Base-by-base conservation (phyloP, 495 filamentous ascomycete genomes). In the Penicillium waksmanii region DNA sequence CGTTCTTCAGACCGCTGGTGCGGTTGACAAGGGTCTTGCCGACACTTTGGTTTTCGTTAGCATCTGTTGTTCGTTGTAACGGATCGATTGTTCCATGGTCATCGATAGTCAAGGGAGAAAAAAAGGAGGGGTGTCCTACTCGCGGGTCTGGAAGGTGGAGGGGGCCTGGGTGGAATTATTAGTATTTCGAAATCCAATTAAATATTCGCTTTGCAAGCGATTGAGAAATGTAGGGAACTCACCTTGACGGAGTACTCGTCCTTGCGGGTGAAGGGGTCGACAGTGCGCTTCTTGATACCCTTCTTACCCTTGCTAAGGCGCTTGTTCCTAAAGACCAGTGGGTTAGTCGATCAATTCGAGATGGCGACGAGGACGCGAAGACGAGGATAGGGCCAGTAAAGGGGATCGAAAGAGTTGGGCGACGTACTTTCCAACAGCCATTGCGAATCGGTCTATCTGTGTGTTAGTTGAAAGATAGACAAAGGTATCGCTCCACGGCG, bases 281-380 rank as follows among this genome's bases (percentile, higher is more conserved):
- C 87, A 57, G 90, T 88, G 81, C 91, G 93, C 95, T 98, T 98
- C 91, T 98, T 98, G 72, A 98, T 87, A 77, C 95, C 95, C 88
- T 98, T 98, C 91, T 98, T 98, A 84, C 95, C 96, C 85, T 98
- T 98, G 52, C 95, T 98, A 83, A 98, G 87, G 80, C 95, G 90
- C 92, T 98, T 98, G 86, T 98, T 98, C 90, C 96, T 98, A 73
- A 34, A 61, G 55, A 62, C 33, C 31, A 68, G 70, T 23, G 66
- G 68, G 42, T 55, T 68, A 57, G 65, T 53, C 56, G 8, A 49
- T 44, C 31, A 17, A 53, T 53, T 54, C 51, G 47, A 42, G 53
- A 25, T 23, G 21, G 42, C 48, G 23, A 36, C 38, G 15, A 53
- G 51, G 18, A 42, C 44, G 53, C 27, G 34, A 40, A n/a, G 17